phyloP scores from a whole-genome alignment of 139 green algal species.

The Auxenochlorella protothecoides region DNA sequence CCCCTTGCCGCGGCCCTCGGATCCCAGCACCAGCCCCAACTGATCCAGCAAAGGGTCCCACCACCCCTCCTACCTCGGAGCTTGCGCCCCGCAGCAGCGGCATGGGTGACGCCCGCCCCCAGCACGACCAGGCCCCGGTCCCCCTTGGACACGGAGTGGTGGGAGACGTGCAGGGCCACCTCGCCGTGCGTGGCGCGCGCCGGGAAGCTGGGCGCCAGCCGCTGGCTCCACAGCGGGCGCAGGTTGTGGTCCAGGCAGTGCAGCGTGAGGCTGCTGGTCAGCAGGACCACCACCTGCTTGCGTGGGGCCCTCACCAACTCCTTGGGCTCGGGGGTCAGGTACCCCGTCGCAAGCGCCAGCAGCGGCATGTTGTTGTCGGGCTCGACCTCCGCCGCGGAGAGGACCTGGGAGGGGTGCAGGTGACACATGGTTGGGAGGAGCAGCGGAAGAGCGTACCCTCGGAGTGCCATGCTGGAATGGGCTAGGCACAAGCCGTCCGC shows the following conservation, averaged over 20 bases:
- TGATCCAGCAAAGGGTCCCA: too few species aligned
- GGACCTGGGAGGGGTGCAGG: neutral
- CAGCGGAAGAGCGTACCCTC: neutral
- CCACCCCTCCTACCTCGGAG: neutral
- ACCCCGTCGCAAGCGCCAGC: slow-evolving; percentile 65
- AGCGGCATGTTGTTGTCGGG: slow-evolving; percentile 8
- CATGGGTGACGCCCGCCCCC: slow-evolving; percentile 28
- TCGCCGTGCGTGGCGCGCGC: slow-evolving; percentile 52
- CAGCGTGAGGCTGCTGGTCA: slow-evolving; percentile 69
- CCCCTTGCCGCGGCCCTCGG: too few species aligned
- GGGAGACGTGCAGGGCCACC: slow-evolving; percentile 66
- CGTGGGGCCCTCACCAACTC: slow-evolving; percentile 48
- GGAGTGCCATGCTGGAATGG: too few species aligned
- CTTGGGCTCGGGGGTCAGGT: slow-evolving; percentile 50
- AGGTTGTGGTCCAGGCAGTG: slow-evolving; percentile 95
- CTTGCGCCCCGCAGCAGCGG: neutral
- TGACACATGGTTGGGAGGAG: neutral
- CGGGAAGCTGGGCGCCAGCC: slow-evolving; percentile 40
- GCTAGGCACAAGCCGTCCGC: too few species aligned
- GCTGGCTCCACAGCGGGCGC: slow-evolving; percentile 68
- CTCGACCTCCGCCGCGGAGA: neutral
- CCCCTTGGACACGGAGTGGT: slow-evolving; percentile 43
- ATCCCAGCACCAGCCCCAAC: too few species aligned
- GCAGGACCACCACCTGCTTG: slow-evolving; percentile 83
- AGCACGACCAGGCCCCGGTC: slow-evolving; percentile 79